These are phyloP conservation scores for Kregervanrija delftensis DNA, from an alignment of 805 yeast species.

Conservation along the genomic window DNA sequence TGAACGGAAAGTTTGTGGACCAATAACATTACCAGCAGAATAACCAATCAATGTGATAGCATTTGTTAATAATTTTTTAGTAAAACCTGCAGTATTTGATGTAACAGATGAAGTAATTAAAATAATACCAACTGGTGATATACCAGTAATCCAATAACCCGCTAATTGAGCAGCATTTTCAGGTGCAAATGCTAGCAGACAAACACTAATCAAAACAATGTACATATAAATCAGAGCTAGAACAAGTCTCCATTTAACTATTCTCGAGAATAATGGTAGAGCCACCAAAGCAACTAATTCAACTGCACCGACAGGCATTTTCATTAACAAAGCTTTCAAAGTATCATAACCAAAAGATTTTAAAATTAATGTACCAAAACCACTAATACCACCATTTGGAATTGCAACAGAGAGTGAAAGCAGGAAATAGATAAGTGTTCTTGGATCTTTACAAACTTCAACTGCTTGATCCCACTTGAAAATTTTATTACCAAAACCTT, in stretches of 20 bases:
- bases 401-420: conserved; percentile 22
- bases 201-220: conserved; percentile 3
- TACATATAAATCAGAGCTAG: conserved; percentile 4
- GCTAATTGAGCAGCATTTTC: conserved; percentile 4
- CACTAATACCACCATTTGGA: conserved; percentile 10
- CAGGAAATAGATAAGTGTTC: conserved; percentile 30
- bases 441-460: conserved; percentile 39
- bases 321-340: conserved; percentile 13
- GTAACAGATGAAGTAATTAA: conserved; percentile 17
- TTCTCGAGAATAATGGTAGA: neutral
- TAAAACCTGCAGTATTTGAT: conserved; percentile 38
- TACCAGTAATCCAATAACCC: conserved; percentile 5
- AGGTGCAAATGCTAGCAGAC: conserved; percentile 7
- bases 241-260: conserved; percentile 4
- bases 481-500: conserved; percentile 31
- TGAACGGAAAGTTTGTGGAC: conserved; percentile 47
- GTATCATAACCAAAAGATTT: conserved; percentile 9
- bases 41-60: conserved; percentile 38
- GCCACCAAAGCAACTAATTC: conserved; percentile 25
- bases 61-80: conserved; percentile 41
- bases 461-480: conserved; percentile 38
- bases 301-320: conserved; percentile 30
- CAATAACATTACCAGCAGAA: conserved; percentile 41
- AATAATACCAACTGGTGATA: conserved; percentile 16
- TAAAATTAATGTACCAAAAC: conserved; percentile 8